These are phyloP conservation scores for Leccinum solheimii DNA, from an alignment of 1,284 basidiomycete species.

Conservation along the genomic window DNA sequence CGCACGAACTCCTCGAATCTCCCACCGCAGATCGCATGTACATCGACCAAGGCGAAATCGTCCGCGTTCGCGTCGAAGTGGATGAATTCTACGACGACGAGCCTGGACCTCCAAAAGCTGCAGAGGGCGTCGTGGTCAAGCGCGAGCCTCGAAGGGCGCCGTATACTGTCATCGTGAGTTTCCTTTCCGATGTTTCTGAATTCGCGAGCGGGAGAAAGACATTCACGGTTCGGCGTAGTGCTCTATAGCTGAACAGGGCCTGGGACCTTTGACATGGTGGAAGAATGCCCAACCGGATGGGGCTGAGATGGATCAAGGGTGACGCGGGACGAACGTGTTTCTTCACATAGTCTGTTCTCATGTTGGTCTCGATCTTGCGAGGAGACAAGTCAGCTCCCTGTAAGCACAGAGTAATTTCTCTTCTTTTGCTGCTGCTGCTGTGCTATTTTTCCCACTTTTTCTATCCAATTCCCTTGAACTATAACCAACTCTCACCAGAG, in stretches of 20 bases:
- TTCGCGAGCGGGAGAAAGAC: background rate
- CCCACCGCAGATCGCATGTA: slow-evolving; percentile 76
- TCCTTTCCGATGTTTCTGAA: background rate
- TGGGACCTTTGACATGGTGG: slow-evolving; percentile 80
- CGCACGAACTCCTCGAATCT: slow-evolving; percentile 69
- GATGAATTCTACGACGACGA: slow-evolving; percentile 92
- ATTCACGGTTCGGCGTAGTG: slow-evolving; percentile 48
- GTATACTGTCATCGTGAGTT: slow-evolving; percentile 71
- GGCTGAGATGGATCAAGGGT: slow-evolving; percentile 39
- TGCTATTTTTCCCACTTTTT: background rate
- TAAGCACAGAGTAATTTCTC: background rate
- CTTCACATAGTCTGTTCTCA: background rate
- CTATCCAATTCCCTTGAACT: background rate
- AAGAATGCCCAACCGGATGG: slow-evolving; percentile 47
- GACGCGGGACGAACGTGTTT: slow-evolving; percentile 7
- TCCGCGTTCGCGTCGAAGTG: slow-evolving; percentile 86
- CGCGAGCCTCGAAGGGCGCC: slow-evolving; percentile 61
- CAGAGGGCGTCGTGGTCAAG: slow-evolving; percentile 63
- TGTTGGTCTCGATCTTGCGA: background rate
- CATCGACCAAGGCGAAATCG: slow-evolving; percentile 78
- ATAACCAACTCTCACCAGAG: background rate
- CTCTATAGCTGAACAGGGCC: slow-evolving; percentile 87
- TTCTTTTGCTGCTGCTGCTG: background rate
- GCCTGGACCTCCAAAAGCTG: slow-evolving; percentile 78
- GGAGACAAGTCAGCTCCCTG: background rate